These are phyloP conservation scores for Sporothrix globosa DNA, from an alignment of 2,329 filamentous ascomycete species.

Conservation along the genomic window DNA sequence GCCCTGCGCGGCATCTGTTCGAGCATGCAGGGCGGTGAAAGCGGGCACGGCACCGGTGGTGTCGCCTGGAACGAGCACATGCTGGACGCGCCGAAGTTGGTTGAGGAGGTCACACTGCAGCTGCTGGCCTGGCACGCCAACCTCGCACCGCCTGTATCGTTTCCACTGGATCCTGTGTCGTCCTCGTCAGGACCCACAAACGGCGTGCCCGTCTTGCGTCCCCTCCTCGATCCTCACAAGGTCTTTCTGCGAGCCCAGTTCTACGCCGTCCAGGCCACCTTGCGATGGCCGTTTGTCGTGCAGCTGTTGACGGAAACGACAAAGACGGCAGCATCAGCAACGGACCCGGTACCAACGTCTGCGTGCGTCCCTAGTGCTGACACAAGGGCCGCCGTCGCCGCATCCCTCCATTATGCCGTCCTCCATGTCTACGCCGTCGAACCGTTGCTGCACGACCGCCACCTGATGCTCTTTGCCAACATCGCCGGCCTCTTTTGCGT, in stretches of 20 bases:
- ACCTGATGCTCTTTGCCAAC: constrained; percentile 36
- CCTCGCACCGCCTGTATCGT: too few species aligned
- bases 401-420: constrained; percentile 27
- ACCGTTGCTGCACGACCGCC: constrained; percentile 34
- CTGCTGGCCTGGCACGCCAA: constrained; percentile 35
- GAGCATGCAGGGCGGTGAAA: constrained; percentile 28
- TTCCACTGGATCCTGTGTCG: too few species aligned
- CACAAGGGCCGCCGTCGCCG: background rate
- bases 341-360: background rate
- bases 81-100: constrained; percentile 35
- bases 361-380: background rate
- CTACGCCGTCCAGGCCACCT: too few species aligned
- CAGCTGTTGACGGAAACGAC: constrained; percentile 26
- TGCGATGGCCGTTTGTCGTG: too few species aligned
- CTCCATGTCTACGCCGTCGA: constrained; percentile 35
- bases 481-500: constrained; percentile 33
- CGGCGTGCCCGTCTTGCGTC: too few species aligned
- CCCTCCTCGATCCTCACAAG: too few species aligned
- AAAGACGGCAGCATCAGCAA: background rate
- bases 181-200: too few species aligned
- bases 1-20: constrained; percentile 36
- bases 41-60: background rate
- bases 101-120: constrained; percentile 35
- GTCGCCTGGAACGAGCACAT: constrained; percentile 34
- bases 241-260: too few species aligned